These are phyloP conservation scores for Candolleomyces efflorescens DNA, from an alignment of 768 basidiomycete species.

Conservation along the genomic window DNA sequence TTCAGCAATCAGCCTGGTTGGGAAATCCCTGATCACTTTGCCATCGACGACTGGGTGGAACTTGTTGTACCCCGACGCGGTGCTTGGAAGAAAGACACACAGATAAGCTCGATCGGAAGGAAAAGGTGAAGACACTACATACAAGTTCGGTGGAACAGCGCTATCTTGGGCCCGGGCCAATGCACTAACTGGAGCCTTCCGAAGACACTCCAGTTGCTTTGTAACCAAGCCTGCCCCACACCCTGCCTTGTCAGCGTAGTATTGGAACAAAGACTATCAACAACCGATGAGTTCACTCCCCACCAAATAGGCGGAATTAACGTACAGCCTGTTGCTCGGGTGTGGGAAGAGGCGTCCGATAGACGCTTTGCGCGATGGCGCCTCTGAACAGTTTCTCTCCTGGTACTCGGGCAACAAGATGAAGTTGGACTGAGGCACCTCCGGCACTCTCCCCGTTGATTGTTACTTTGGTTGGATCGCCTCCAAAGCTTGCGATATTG, in stretches of 20 bases:
- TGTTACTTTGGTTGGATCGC: constrained; percentile 52
- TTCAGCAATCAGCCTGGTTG: constrained; percentile 39
- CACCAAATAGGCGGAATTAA: not conserved
- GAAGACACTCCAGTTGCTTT: constrained; percentile 41
- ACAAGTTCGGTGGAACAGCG: constrained; percentile 37
- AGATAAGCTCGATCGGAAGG: not conserved
- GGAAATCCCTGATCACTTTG: constrained; percentile 44
- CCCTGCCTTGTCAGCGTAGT: constrained; percentile 44
- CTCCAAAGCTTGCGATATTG: constrained; percentile 61
- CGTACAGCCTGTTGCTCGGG: constrained; percentile 52
- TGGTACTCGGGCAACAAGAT: constrained; percentile 41
- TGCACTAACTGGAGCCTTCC: constrained; percentile 46
- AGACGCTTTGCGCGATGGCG: constrained; percentile 63
- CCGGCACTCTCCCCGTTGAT: constrained; percentile 63
- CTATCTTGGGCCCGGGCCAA: constrained; percentile 54
- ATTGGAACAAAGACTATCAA: constrained; percentile 47
- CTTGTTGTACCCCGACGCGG: constrained; percentile 35
- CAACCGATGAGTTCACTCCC: not conserved
- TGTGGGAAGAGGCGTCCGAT: constrained; percentile 44
- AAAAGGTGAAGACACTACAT: constrained; percentile 13
- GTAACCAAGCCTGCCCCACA: constrained; percentile 36
- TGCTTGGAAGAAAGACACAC: constrained; percentile 18
- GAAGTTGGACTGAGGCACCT: constrained; percentile 52
- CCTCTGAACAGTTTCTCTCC: constrained; percentile 39
- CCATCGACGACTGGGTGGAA: constrained; percentile 58